phyloP scores from a whole-genome alignment of 1,139 yeast genomes.

The Candida smagusa region DNA sequence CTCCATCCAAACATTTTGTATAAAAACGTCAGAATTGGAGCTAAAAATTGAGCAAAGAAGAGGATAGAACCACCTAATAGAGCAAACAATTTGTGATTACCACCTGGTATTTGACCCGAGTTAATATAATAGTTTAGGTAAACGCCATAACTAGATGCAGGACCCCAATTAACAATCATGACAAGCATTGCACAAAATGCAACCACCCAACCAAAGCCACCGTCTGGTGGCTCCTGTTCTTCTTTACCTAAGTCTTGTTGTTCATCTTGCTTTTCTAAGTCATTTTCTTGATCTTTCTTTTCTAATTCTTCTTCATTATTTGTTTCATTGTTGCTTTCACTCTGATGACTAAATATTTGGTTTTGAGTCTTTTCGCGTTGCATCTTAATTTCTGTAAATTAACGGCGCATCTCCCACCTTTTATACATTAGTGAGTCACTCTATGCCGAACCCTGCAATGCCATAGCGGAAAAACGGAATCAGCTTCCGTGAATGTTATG shows the following conservation, averaged over 20 bases:
- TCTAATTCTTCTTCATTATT: not conserved
- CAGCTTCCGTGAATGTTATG: too few species aligned
- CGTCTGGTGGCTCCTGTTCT: slow-evolving; percentile 49
- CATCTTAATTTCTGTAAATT: not conserved
- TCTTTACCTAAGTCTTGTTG: slow-evolving; percentile 21
- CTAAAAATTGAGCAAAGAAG: slow-evolving; percentile 52
- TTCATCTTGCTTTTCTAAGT: slow-evolving; percentile 7
- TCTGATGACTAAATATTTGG: not conserved
- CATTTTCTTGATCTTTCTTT: slow-evolving; percentile 3
- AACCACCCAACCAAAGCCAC: slow-evolving; percentile 71
- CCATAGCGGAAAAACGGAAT: too few species aligned
- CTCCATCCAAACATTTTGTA: slow-evolving; percentile 32
- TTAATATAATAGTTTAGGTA: slow-evolving; percentile 56
- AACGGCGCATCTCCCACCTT: not conserved
- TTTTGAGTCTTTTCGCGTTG: not conserved
- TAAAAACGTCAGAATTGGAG: slow-evolving; percentile 48
- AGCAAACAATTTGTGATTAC: slow-evolving; percentile 60
- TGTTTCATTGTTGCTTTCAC: not conserved
- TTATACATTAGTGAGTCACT: not conserved
- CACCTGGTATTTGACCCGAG: slow-evolving; percentile 49
- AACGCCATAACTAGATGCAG: slow-evolving; percentile 68
- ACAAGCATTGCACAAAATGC: slow-evolving; percentile 50
- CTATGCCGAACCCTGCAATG: too few species aligned
- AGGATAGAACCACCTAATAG: slow-evolving; percentile 66
- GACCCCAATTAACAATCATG: slow-evolving; percentile 68